Evolutionary conservation across 2,329 filamentous ascomycete genomes (phyloP), one percentile per base, ranked within the genome.

Genomic region (Pseudogymnoascus sp.): DNA sequence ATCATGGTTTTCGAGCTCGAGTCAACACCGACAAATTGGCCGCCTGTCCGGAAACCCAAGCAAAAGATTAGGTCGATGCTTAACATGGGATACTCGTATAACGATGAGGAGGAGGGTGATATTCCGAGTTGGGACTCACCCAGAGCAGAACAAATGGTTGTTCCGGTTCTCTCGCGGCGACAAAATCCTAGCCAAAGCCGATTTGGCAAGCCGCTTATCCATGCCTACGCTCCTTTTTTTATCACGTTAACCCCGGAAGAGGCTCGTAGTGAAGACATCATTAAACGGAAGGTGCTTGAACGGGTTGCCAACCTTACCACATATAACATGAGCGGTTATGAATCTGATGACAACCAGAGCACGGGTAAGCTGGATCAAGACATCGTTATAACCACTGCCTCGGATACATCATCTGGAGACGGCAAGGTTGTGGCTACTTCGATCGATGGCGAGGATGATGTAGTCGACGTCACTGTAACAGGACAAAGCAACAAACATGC

Each of bases 401-500:
- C 84, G 0, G 82, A 86, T 70, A 83, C 82, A 3, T 87, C 85
- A 3, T 86, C 86, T 3, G 83, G 82, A 8, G 88, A 89, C 65
- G 79, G 83, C 20, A 88, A 88, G 70, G 81, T 96, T 54, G 83
- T 87, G 62, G 87, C 90, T 47, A 82, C 85, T 28, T 96, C 92
- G 2, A 83, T 96, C 1, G 87, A 92, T 71, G 89, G 91, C 8
- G 93, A 97, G 72, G 92, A 97, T 64, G 90, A 90, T 64, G 85
- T 97, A 69, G 89, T 97, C 5, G 90, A 97, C 70, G 86, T 99
- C 14, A 89, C 89, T 0, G 92, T 97, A 87, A 86, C 85, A 60
- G 87, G 91, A 67, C 76, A 77, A 2, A 70, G 70, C 14, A 77
- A 36, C 58, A 39, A 30, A 33, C 36, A 33, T 39, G 57, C 63